Base-by-base conservation (phyloP, 108 stramenopile genomes). In the Parmales sp. region DNA sequence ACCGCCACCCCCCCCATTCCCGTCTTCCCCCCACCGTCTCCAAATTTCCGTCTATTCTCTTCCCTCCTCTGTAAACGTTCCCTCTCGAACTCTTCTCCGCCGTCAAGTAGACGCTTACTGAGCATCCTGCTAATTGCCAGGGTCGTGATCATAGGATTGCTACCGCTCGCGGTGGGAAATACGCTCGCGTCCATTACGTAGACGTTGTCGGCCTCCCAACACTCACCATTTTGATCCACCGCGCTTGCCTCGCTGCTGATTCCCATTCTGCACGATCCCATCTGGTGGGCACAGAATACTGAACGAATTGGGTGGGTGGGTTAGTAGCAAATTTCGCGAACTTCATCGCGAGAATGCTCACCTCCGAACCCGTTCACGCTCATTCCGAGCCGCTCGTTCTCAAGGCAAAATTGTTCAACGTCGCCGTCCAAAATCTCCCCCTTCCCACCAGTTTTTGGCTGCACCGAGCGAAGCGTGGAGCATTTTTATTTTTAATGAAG, bases 151-250 rank as follows among this genome's bases (percentile, higher is more conserved):
- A 86, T 80, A 23, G 85, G 85, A 45, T 83, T 83, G 38, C 77
- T 80, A 20, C 80, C 81, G 49, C 80, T 54, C 8, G 85, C 75
- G 26, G 85, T 82, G 3, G 85, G 85, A 37, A 86, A 80, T 8
- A 72, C 71, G 22, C 76, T 77, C 1, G 75, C 81, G 66, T 86
- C 85, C 45, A 78, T 73, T 19, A 86, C 85, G 67, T 73, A 82
- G 0, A 86, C 46, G 36, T 83, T 74, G 20, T 82, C 71, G 48
- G 70, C 69, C 54, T 86, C 85, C 80, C 82, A 83, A 38, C 46
- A 25, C 64, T 83, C 85, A 8, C 85, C 85, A 25, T 77, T 70
- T 48, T 64, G 64, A 36, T 76, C 70, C 37, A 83, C 71, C 6
- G 79, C 82, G 8, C 82, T 80, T 7, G 46, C 60, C 18, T 44